Evolutionary conservation across 1,284 basidiomycete species (phyloP).

Genomic region (Leccinum laetum): DNA sequence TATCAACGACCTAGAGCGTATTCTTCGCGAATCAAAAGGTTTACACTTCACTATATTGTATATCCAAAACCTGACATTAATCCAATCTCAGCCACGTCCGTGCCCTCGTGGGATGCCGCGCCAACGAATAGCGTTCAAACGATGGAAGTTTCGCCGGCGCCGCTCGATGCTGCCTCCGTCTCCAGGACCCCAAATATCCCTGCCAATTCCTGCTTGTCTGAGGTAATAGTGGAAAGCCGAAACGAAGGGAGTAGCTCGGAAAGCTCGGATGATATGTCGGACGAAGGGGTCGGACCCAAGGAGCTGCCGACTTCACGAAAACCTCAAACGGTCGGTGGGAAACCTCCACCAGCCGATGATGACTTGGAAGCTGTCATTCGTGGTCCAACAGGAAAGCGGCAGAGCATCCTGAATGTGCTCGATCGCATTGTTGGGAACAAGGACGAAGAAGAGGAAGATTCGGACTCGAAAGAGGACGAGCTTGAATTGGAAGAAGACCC

Average conservation of each 20-base stretch:
- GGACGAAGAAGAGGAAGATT: constrained; percentile 13
- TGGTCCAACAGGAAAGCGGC: constrained; percentile 38
- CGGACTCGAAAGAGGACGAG: constrained; percentile 32
- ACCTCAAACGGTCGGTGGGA: constrained; percentile 4
- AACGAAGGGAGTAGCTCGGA: constrained; percentile 37
- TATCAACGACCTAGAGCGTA: constrained; percentile 37
- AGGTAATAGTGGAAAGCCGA: constrained; percentile 31
- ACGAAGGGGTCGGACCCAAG: constrained; percentile 7
- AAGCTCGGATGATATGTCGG: constrained; percentile 26
- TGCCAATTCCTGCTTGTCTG: constrained; percentile 24
- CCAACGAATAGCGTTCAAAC: not conserved
- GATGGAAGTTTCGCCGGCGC: not conserved
- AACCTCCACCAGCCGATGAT: constrained; percentile 26
- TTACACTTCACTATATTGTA: not conserved
- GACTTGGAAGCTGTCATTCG: constrained; percentile 49
- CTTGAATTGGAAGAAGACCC: constrained; percentile 32
- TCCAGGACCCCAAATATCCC: constrained; percentile 20
- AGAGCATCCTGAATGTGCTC: constrained; percentile 18
- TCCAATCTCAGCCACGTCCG: constrained; percentile 1
- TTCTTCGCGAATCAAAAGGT: constrained; percentile 26
- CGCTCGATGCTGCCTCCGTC: not conserved
- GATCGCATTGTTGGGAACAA: constrained; percentile 15
- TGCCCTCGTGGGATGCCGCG: not conserved
- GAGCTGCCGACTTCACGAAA: not conserved
- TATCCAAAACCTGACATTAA: constrained; percentile 5